A percentile compares a stretch with the other conserved stretches of the same genome.
These are phyloP conservation scores for Opeltia flavorubescens DNA, from an alignment of 495 filamentous ascomycete species.

Conservation along the genomic window DNA sequence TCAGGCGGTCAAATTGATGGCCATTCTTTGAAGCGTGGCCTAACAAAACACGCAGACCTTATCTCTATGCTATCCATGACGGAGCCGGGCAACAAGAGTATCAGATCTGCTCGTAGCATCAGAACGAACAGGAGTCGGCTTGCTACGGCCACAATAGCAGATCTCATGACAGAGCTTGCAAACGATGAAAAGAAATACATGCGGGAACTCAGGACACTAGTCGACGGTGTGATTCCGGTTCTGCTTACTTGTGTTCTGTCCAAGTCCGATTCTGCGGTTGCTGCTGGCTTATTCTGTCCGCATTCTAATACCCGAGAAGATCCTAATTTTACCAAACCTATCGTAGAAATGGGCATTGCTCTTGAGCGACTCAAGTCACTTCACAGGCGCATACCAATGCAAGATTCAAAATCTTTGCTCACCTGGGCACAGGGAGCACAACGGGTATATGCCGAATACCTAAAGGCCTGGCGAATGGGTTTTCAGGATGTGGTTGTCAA, in stretches of 20 bases:
- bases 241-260: conserved; percentile 74
- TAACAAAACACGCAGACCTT: conserved; percentile 86
- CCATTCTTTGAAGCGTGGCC: conserved; percentile 39
- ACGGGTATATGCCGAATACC: conserved; percentile 72
- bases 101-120: conserved; percentile 56
- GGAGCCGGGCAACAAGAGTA: conserved; percentile 48
- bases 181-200: conserved; percentile 82
- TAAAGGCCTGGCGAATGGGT: conserved; percentile 80
- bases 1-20: conserved; percentile 31
- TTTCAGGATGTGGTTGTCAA: conserved; percentile 95
- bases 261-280: conserved; percentile 48
- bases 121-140: conserved; percentile 54
- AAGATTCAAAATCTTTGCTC: conserved; percentile 52
- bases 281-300: conserved; percentile 52
- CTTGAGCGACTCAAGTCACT: conserved; percentile 69
- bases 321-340: conserved; percentile 64
- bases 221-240: conserved; percentile 92
- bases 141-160: conserved; percentile 50
- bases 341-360: conserved; percentile 86
- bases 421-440: conserved; percentile 68
- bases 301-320: conserved; percentile 38
- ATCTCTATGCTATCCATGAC: conserved; percentile 81
- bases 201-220: conserved; percentile 82
- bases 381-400: conserved; percentile 65
- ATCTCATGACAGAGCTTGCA: conserved; percentile 66